Evolutionary conservation across 2,329 filamentous ascomycete species (phyloP).

Genomic region (Plenodomus biglobosus): DNA sequence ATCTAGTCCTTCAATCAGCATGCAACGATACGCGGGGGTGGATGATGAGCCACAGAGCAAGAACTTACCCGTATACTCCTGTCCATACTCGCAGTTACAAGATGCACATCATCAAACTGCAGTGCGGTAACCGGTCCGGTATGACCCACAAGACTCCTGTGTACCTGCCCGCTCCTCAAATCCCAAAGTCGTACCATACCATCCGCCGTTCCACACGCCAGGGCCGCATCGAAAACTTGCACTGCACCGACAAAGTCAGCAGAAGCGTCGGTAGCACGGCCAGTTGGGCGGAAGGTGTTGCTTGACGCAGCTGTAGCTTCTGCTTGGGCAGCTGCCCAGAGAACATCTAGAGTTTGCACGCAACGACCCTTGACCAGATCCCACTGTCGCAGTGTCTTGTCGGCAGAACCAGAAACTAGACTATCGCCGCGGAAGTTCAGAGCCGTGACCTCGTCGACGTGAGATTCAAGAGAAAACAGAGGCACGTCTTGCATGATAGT

Average conservation of each 20-base stretch:
- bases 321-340: slow-evolving; percentile 95
- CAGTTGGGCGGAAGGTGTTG: slow-evolving; percentile 73
- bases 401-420: slow-evolving; percentile 90
- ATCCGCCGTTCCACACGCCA: slow-evolving; percentile 95
- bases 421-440: slow-evolving; percentile 87
- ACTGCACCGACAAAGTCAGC: slow-evolving; percentile 93
- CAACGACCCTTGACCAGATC: slow-evolving; percentile 96
- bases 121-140: slow-evolving; percentile 91
- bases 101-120: slow-evolving; percentile 93
- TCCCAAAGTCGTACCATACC: slow-evolving; percentile 98
- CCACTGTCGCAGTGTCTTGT: slow-evolving; percentile 98
- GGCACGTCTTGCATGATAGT: slow-evolving; percentile 88
- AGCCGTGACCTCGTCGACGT: slow-evolving; percentile 92
- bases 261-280: slow-evolving; percentile 63
- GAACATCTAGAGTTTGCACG: slow-evolving; percentile 93
- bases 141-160: slow-evolving; percentile 91
- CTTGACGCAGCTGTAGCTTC: slow-evolving; percentile 59
- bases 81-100: slow-evolving; percentile 91
- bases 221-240: slow-evolving; percentile 92
- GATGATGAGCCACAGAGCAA: no score
- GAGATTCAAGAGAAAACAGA: slow-evolving; percentile 83
- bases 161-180: slow-evolving; percentile 93
- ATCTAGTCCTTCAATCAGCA: slow-evolving; percentile 62
- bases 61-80: slow-evolving; percentile 90
- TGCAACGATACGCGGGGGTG: no score